Evolutionary conservation across 108 stramenopile genomes (phyloP).

Genomic region (Nitzschia palea): DNA sequence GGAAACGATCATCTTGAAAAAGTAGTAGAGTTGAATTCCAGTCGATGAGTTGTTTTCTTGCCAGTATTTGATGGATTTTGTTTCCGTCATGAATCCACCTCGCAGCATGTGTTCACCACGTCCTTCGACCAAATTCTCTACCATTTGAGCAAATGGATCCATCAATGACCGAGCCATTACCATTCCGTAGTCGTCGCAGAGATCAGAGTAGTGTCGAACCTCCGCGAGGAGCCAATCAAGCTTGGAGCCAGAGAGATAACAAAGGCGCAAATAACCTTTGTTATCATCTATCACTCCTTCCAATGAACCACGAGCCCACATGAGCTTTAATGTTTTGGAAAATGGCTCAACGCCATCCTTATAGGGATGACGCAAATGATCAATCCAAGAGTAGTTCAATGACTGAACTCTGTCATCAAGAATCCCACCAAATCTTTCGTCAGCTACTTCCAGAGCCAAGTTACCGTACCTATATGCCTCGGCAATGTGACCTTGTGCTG

Average conservation of each 20-base stretch:
- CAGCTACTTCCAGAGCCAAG: not conserved
- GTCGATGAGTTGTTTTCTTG: not conserved
- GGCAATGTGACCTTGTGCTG: not conserved
- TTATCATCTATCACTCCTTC: not conserved
- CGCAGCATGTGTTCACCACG: not conserved
- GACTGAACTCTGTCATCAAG: not conserved
- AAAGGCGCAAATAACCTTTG: not conserved
- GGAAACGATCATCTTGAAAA: not conserved
- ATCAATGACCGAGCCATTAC: not conserved
- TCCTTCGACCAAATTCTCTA: not conserved
- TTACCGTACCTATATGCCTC: not conserved
- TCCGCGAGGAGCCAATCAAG: not conserved
- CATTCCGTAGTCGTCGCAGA: not conserved
- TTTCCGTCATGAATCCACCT: conserved; percentile 8
- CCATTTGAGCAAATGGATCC: conserved; percentile 7
- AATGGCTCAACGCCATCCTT: not conserved
- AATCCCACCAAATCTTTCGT: not conserved
- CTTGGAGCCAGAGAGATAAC: not conserved
- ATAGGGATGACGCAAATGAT: conserved; percentile 1
- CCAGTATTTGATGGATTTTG: not conserved
- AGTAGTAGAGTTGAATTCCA: conserved; percentile 5
- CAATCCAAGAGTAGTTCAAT: not conserved
- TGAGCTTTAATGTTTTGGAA: not conserved
- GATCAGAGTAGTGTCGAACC: not conserved
- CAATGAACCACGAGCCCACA: not conserved